Evolutionary conservation across 768 basidiomycete species (phyloP).

Genomic region (Termitomyces sp.): DNA sequence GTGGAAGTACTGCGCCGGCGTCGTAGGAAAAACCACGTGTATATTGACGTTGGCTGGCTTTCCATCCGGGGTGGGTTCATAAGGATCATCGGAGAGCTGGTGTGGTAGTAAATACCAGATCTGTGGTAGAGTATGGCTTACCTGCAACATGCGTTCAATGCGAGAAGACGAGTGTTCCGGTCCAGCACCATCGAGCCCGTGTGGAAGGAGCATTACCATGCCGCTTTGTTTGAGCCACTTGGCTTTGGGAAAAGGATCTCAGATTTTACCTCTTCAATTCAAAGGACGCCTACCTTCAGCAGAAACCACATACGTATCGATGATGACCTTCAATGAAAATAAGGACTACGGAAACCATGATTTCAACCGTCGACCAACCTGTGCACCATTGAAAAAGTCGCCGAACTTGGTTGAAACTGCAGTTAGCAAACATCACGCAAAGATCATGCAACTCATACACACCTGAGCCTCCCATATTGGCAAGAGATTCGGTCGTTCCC

Average conservation of each 20-base stretch:
- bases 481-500: slow-evolving; percentile 77
- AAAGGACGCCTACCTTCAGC: slow-evolving; percentile 58
- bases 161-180: slow-evolving; percentile 91
- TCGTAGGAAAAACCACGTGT: slow-evolving; percentile 82
- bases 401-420: slow-evolving; percentile 51
- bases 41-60: slow-evolving; percentile 65
- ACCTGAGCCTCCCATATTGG: slow-evolving; percentile 94
- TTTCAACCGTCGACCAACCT: slow-evolving; percentile 27
- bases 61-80: slow-evolving; percentile 21
- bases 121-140: slow-evolving; percentile 17
- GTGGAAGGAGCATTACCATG: slow-evolving; percentile 79
- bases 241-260: slow-evolving; percentile 34
- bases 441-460: slow-evolving; percentile 4
- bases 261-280: background rate
- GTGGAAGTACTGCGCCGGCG: slow-evolving; percentile 91
- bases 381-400: slow-evolving; percentile 91
- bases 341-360: background rate
- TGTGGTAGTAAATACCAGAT: background rate
- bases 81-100: slow-evolving; percentile 76
- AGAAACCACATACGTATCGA: slow-evolving; percentile 85
- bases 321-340: slow-evolving; percentile 51
- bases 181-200: slow-evolving; percentile 89
- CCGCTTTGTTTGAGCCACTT: slow-evolving; percentile 95
- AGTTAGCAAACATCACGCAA: background rate
- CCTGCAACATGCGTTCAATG: slow-evolving; percentile 89